Base-by-base conservation (phyloP, 805 yeast genomes). In the Clavispora fructus region DNA sequence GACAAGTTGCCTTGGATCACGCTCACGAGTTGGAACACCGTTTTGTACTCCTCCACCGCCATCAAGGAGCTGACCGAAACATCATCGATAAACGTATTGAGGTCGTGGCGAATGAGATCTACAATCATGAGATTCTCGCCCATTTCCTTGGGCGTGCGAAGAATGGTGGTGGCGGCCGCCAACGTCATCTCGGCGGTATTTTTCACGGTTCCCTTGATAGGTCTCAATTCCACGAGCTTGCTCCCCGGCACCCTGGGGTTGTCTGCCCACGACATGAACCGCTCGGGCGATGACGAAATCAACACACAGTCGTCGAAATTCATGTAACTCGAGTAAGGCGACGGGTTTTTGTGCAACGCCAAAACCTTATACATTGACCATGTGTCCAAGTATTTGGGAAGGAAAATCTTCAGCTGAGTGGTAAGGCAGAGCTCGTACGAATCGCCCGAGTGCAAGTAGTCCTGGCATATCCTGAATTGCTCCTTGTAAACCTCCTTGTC, bases 111-210 rank as follows among this genome's bases (percentile, higher is more conserved):
- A 40, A 94, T 95, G 47, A 94, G 68, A 63, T 94, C 99, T 7
- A 94, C 95, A 68, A 94, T 94, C 99, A 94, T 94, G 47, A 94
- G 69, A 54, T 94, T 94, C 61, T 94, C 99, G 0, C 96, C 99
- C 60, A 85, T 79, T 63, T 94, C 99, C 62, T 94, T 94, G 3
- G 95, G 94, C 1, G 95, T 83, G 43, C 83, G 78, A 40, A 92
- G 67, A 17, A 89, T 77, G 33, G 64, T 62, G 3, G 80, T 70
- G 0, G 97, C 98, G 30, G 68, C 67, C 30, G 72, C 83, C 9
- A 71, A 56, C 7, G 78, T 73, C 68, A 85, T 73, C 0, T 66
- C 76, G 0, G 74, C 67, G 0, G 78, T 66, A 55, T 88, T 89
- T 54, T 74, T 80, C 1, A 94, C 96, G 0, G 99, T 94, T 5